A percentile compares a stretch with the other conserved stretches of the same genome.
Evolutionary conservation across 208 protist species (phyloP).

Genomic region (Novymonas esmeraldas): DNA sequence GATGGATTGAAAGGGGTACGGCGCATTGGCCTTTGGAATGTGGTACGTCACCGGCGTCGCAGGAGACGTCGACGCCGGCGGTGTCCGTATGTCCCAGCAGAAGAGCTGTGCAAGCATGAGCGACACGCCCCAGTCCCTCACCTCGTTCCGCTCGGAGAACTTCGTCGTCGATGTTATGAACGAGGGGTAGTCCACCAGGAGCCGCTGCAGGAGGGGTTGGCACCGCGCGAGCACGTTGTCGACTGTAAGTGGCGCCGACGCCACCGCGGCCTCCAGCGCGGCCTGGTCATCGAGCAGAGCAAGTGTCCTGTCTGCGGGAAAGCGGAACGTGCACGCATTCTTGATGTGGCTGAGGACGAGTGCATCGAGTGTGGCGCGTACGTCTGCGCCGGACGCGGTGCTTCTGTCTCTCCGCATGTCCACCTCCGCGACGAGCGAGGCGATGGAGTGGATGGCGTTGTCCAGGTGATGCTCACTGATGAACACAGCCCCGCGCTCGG

Average conservation of each 20-base stretch:
- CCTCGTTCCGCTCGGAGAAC: conserved; percentile 16
- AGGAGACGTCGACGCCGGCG: background rate
- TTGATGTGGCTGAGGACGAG: conserved; percentile 26
- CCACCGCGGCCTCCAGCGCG: background rate
- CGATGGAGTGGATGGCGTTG: conserved; percentile 28
- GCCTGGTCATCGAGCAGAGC: background rate
- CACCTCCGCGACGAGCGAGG: conserved; percentile 21
- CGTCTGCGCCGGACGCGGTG: conserved; percentile 3
- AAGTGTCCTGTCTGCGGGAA: conserved; percentile 22
- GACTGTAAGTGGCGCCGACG: background rate
- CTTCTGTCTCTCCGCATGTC: conserved; percentile 18
- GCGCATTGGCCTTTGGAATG: background rate
- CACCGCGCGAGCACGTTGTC: background rate
- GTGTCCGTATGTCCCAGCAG: conserved; percentile 23
- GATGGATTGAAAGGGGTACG: conserved; percentile 4
- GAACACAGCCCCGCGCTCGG: background rate
- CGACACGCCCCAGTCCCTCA: conserved; percentile 22
- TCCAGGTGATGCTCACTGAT: conserved; percentile 21
- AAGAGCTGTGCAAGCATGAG: conserved; percentile 26
- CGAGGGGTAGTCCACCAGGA: conserved; percentile 26
- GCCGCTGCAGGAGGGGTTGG: conserved; percentile 9
- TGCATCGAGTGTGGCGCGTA: conserved; percentile 21
- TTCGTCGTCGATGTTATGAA: conserved; percentile 23
- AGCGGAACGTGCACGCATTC: conserved; percentile 20
- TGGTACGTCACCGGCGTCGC: background rate